A percentile compares a stretch with the other conserved stretches of the same genome.
These are phyloP conservation scores for Telopea speciosissima DNA, from an alignment of 177 flowering plant species.

Conservation along the genomic window DNA sequence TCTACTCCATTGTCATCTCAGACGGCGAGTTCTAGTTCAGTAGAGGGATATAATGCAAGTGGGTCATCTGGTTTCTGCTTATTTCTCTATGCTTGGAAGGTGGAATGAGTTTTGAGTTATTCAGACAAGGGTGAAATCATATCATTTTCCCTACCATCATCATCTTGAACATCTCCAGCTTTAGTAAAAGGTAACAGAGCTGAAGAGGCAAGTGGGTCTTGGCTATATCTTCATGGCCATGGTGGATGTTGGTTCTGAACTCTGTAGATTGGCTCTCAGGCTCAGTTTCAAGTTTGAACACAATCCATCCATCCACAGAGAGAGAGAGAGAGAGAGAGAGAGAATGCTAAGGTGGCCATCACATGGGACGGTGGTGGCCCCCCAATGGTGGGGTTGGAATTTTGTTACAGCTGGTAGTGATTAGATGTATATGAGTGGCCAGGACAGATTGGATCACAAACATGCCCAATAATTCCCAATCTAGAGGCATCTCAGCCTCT, in stretches of 20 bases:
- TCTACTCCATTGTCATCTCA: conserved; percentile 38
- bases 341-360: conserved; percentile 13
- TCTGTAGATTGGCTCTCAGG: not conserved
- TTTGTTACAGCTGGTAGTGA: conserved; percentile 36
- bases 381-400: conserved; percentile 15
- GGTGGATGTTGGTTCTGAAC: conserved; percentile 10
- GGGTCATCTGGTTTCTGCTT: conserved; percentile 66
- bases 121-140: not conserved
- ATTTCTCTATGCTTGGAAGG: conserved; percentile 88
- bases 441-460: conserved; percentile 31
- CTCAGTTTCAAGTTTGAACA: not conserved
- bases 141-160: not conserved
- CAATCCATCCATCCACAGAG: not conserved
- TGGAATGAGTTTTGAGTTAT: conserved; percentile 31
- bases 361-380: conserved; percentile 19
- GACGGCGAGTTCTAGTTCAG: conserved; percentile 36
- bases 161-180: not conserved
- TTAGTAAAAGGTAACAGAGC: not conserved
- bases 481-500: conserved; percentile 6
- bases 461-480: conserved; percentile 34
- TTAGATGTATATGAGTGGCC: conserved; percentile 33
- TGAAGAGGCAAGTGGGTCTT: not conserved
- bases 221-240: conserved; percentile 1
- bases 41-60: conserved; percentile 30
- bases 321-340: not conserved